Evolutionary conservation across 2,329 filamentous ascomycete species (phyloP).

Genomic region (Bipolaris bicolor): DNA sequence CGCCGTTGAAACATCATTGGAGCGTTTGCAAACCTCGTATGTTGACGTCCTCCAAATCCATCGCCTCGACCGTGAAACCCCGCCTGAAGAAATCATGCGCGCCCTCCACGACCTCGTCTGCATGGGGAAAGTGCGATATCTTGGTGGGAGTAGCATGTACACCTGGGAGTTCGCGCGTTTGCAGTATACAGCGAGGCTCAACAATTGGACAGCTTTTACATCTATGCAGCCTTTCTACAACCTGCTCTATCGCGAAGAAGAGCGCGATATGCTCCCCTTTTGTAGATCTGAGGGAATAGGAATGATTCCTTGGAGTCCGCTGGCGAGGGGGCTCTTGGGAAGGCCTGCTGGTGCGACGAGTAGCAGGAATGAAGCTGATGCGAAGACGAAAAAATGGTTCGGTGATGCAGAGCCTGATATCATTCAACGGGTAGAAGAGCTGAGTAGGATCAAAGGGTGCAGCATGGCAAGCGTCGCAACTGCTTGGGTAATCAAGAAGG

Average conservation of each 20-base stretch:
- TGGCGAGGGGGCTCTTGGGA: neutral
- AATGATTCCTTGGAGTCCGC: neutral
- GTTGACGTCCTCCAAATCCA: slow-evolving; percentile 37
- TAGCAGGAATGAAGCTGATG: neutral
- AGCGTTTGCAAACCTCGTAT: slow-evolving; percentile 25
- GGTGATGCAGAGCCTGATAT: neutral
- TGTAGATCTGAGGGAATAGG: neutral
- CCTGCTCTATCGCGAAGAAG: neutral
- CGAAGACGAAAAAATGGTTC: neutral
- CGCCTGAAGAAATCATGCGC: slow-evolving; percentile 31
- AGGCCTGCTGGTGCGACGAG: neutral
- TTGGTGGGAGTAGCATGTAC: slow-evolving; percentile 28
- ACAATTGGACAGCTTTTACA: neutral
- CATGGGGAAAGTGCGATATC: slow-evolving; percentile 33
- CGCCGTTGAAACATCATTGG: slow-evolving; percentile 33
- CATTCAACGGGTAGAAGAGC: neutral
- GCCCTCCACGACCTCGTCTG: slow-evolving; percentile 30
- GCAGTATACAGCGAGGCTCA: neutral
- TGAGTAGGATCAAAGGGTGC: neutral
- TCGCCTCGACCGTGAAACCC: slow-evolving; percentile 21
- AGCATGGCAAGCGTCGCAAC: neutral
- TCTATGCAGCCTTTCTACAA: neutral
- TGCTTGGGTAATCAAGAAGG: neutral
- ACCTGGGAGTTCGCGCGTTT: neutral
- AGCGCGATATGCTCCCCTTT: neutral